These are phyloP conservation scores for Sextonia rubra DNA, from an alignment of 164 flowering plant genomes.

Conservation along the genomic window DNA sequence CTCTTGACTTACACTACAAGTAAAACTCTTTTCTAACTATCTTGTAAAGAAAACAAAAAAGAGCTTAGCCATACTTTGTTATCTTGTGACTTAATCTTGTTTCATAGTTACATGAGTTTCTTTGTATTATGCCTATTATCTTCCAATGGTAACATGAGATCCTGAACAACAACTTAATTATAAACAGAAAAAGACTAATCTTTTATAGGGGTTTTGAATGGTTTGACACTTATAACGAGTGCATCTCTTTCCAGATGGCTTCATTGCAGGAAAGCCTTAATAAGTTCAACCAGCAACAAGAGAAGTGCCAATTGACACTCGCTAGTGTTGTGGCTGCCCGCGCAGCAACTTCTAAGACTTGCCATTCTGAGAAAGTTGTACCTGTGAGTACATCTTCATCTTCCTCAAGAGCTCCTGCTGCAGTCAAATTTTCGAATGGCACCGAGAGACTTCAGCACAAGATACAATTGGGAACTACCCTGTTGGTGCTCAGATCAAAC, in stretches of 20 bases:
- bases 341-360: constrained; percentile 30
- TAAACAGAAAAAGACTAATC: too few relatives aligned
- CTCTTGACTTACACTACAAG: too few relatives aligned
- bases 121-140: too few relatives aligned
- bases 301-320: constrained; percentile 57
- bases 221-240: not conserved
- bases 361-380: constrained; percentile 18
- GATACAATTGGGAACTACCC: constrained; percentile 54
- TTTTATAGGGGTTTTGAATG: not conserved
- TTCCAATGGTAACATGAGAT: too few relatives aligned
- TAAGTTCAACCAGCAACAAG: constrained; percentile 60
- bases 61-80: too few relatives aligned
- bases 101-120: too few relatives aligned
- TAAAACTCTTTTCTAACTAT: too few relatives aligned
- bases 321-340: constrained; percentile 31
- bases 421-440: constrained; percentile 36
- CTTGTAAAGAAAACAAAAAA: too few relatives aligned
- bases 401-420: constrained; percentile 30
- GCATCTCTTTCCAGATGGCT: not conserved
- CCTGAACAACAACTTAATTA: too few relatives aligned
- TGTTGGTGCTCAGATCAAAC: constrained; percentile 72
- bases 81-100: too few relatives aligned
- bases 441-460: constrained; percentile 38
- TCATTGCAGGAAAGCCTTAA: constrained; percentile 41
- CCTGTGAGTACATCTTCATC: constrained; percentile 21